Conservation (phyloP, 2,329 filamentous ascomycete genomes). For the Ophidiomyces ophidiicola region DNA sequence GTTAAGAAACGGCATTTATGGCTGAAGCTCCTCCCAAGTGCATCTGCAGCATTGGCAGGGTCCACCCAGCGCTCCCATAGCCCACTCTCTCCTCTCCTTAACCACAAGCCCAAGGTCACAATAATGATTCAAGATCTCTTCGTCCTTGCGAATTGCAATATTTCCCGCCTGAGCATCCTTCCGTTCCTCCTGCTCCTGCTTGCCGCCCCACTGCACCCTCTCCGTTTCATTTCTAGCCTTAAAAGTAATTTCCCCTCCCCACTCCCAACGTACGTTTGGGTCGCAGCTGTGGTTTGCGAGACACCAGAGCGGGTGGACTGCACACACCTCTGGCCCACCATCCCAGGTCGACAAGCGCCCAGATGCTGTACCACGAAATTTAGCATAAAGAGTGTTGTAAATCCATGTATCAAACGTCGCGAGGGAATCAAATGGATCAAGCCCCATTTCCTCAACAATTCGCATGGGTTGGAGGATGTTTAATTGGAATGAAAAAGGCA, state of each 20-base stretch:
- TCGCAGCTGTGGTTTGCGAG: constrained; percentile 93
- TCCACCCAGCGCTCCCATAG: constrained; percentile 72
- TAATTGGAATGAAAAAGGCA: constrained; percentile 50
- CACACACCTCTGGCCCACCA: constrained; percentile 77
- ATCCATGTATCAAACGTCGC: constrained; percentile 43
- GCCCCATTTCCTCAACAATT: constrained; percentile 50
- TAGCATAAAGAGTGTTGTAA: constrained; percentile 81
- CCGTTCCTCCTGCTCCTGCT: constrained; percentile 34
- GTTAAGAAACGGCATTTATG: not conserved
- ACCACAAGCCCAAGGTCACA: constrained; percentile 74
- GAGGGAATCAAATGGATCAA: constrained; percentile 44
- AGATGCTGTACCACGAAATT: constrained; percentile 86
- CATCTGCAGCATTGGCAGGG: constrained; percentile 80
- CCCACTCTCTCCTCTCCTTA: constrained; percentile 75
- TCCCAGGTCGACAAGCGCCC: constrained; percentile 65
- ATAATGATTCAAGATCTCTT: constrained; percentile 89
- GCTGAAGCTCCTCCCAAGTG: constrained; percentile 47
- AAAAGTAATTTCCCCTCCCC: constrained; percentile 46
- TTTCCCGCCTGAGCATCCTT: constrained; percentile 19
- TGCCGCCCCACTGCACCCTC: constrained; percentile 26
- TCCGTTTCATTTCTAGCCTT: constrained; percentile 25
- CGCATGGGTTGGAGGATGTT: constrained; percentile 49
- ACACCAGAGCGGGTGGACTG: constrained; percentile 93
- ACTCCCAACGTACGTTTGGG: constrained; percentile 90
- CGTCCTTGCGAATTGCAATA: constrained; percentile 59